Base-by-base conservation (phyloP, 352 stramenopile species). In the Plasmopara viticola region DNA sequence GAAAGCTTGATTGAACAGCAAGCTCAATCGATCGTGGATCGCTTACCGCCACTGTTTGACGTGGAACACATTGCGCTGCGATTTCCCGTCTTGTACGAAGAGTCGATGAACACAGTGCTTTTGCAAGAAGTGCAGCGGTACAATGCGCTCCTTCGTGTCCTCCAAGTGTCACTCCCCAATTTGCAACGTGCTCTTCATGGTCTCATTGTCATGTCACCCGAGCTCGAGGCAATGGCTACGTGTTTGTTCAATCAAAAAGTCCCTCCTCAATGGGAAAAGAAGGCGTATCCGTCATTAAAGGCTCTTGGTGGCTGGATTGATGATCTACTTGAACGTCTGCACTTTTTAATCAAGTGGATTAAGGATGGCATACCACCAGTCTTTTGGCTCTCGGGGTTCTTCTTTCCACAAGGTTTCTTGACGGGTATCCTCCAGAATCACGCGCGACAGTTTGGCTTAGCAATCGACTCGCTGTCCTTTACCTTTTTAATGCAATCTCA, bases 51-150 rank as follows among this genome's bases (percentile, higher is more conserved):
- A 0, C 51, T 74, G n/a, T 92, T 92, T 40, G 79, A 94, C 37
- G 66, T 94, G 4, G 84, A 95, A 40, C 68, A 83, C 34, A 84
- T 90, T 14, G 78, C 78, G 33, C 60, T 84, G 9, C 75, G 74
- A 39, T 97, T 97, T 62, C 93, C 93, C 0, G 85, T 97, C 6
- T 61, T 72, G 48, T 97, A 98, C 68, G 60, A 84, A 12, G 90
- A 98, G 60, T 96, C 86, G 3, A 97, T 98, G 92, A 97, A 98
- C 72, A 98, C 91, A 1, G 92, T 98, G 18, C 59, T 98, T 3
- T 89, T 86, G 3, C 84, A 95, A 39, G 84, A 95, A 46, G 78
- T 89, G 0, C 74, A 91, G 60, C 78, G 84, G 10, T 95, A 87
- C 54, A 95, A 95, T 56, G 81, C 83, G 30, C 66, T 95, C 14